Evolutionary conservation across 2,329 filamentous ascomycete species (phyloP), one percentile per base, ranked within the genome.

Genomic region (Cladorrhinum sp.): DNA sequence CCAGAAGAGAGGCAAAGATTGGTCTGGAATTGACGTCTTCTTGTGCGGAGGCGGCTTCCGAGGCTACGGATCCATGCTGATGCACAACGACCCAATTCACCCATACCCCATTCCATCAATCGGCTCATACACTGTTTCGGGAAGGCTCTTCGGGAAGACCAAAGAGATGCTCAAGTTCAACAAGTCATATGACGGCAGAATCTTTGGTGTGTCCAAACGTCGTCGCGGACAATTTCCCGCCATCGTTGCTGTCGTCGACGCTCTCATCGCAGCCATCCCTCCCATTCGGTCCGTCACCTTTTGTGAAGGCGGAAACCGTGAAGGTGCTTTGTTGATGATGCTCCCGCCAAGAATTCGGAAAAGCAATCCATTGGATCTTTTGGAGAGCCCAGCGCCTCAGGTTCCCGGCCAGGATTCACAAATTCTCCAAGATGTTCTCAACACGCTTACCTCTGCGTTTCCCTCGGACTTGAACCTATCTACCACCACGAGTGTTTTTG

Each of bases 11-110:
- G 68, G 73, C 21, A 64, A 62, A 18, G 69, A 46, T 64, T 66
- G 54, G 10, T 62, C 77, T 1, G 82, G 82, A 3, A 79, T 92
- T 60, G 85, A 89, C 33, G 79, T 96, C 8, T 96, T 93, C 72
- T 86, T 97, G 60, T 96, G 90, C 64, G 93, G 93, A 49, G 93
- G 93, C 23, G 93, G 93, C 0, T 96, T 96, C 71, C 82, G 93
- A 36, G 93, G 93, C 16, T 96, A 96, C 80, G 93, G 92, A 6
- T 96, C 91, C 73, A 86, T 96, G 70, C 80, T 96, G 57, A 93
- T 96, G 89, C 87, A 89, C 71, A 83, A 85, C 66, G 90, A 94
- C 68, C 75, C 79, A 5, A 83, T 91, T 49, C 79, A 82, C 58
- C 91, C 91, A 0, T 97, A 96, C 72, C 93, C 93, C 0, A 89